Percentiles rank a stretch among this genome's conserved stretches.
These are phyloP conservation scores for Brassica carinata DNA, from an alignment of 345 rosid genomes.

Conservation along the genomic window DNA sequence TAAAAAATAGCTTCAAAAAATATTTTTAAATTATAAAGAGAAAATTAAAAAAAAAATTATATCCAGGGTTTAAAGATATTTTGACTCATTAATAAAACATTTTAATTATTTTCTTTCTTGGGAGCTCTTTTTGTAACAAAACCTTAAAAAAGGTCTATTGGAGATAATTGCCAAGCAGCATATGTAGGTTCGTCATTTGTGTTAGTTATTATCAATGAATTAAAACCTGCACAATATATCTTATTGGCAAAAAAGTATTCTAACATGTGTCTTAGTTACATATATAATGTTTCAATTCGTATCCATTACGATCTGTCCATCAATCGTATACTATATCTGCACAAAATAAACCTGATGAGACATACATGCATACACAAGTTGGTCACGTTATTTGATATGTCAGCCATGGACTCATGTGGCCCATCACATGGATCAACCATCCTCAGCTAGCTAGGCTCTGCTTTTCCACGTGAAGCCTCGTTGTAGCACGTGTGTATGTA, in stretches of 20 bases:
- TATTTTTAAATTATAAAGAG: no score
- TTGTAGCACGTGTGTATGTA: conserved; percentile 52
- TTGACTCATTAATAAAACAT: no score
- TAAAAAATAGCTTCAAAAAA: no score
- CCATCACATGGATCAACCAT: conserved; percentile 43
- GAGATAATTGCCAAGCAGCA: no score
- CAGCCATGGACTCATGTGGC: conserved; percentile 38
- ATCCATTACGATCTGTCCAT: neutral
- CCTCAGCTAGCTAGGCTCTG: conserved; percentile 34
- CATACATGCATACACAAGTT: conserved; percentile 38
- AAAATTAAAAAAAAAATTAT: no score
- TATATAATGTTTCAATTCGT: neutral
- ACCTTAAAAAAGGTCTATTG: no score
- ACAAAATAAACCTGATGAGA: conserved; percentile 11
- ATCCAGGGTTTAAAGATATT: no score
- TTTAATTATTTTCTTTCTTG: no score
- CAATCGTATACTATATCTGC: neutral
- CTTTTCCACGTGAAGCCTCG: conserved; percentile 42
- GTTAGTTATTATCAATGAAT: neutral
- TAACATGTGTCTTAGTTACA: neutral
- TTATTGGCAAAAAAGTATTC: neutral
- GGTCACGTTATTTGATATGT: conserved; percentile 32
- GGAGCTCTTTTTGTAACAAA: no score
- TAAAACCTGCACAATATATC: neutral
- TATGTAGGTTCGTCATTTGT: neutral